A percentile compares a stretch with the other conserved stretches of the same genome.
These are phyloP conservation scores for Nicotiana attenuata DNA, from an alignment of 257 asterid species.

Conservation along the genomic window DNA sequence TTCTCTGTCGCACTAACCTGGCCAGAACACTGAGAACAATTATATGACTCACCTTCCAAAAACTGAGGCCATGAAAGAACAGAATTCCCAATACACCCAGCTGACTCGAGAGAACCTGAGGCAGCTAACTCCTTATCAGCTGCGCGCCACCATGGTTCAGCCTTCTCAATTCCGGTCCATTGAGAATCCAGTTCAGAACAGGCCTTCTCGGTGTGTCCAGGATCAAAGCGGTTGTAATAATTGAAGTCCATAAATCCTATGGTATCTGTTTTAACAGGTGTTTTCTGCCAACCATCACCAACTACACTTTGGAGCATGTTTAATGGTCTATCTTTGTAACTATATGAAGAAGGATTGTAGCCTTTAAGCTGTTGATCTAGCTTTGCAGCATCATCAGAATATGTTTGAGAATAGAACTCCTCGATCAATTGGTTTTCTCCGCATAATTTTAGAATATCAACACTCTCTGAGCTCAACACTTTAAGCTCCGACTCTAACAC, in stretches of 20 bases:
- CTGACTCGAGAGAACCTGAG: slow-evolving; percentile 33
- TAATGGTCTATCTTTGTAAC: slow-evolving; percentile 24
- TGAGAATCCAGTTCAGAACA: slow-evolving; percentile 37
- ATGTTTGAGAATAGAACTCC: slow-evolving; percentile 30
- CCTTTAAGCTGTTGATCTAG: slow-evolving; percentile 26
- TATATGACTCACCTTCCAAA: slow-evolving; percentile 22
- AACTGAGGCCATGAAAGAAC: slow-evolving; percentile 24
- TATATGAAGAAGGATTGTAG: slow-evolving; percentile 15
- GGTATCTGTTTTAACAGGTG: slow-evolving; percentile 7
- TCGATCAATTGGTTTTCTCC: slow-evolving; percentile 39
- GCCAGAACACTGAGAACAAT: slow-evolving; percentile 15
- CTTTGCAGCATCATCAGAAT: slow-evolving; percentile 27
- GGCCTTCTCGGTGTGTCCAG: slow-evolving; percentile 29
- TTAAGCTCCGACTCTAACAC: slow-evolving; percentile 28
- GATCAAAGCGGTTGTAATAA: slow-evolving; percentile 14
- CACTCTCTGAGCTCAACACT: slow-evolving; percentile 17
- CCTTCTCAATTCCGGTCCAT: slow-evolving; percentile 42
- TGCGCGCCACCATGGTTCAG: slow-evolving; percentile 63
- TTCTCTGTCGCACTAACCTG: slow-evolving; percentile 1
- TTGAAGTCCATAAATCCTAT: slow-evolving; percentile 19
- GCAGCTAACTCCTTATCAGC: slow-evolving; percentile 36
- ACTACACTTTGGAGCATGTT: slow-evolving; percentile 24
- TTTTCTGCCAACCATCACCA: slow-evolving; percentile 13
- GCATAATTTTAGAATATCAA: slow-evolving; percentile 18
- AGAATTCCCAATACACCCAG: slow-evolving; percentile 16